Evolutionary conservation across 2,329 filamentous ascomycete species (phyloP).

Genomic region (Ophiostoma novo-ulmi): DNA sequence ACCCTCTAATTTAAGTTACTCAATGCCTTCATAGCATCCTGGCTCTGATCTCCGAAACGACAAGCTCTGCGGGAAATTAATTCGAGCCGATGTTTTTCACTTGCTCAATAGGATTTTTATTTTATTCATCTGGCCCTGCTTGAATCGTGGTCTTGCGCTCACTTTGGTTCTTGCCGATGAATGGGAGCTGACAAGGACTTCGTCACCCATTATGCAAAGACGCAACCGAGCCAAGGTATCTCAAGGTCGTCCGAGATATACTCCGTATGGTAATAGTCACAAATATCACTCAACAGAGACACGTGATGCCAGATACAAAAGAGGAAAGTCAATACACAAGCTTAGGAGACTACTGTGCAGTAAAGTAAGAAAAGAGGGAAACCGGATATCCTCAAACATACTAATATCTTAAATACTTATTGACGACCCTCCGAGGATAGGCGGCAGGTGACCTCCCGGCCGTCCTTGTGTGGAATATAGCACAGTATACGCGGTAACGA

Average conservation of each 20-base stretch:
- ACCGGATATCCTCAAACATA: not conserved
- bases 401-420: not conserved
- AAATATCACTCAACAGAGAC: not conserved
- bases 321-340: not conserved
- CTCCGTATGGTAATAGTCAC: not conserved
- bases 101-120: not conserved
- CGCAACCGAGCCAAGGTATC: not conserved
- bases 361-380: not conserved
- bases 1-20: not conserved
- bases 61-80: not conserved
- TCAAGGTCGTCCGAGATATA: not conserved
- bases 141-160: not conserved
- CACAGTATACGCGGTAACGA: not conserved
- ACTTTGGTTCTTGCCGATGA: not conserved
- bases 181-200: not conserved
- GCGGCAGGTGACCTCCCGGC: not conserved
- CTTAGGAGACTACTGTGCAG: not conserved
- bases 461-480: not conserved
- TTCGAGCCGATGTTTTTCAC: not conserved
- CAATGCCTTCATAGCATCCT: not conserved
- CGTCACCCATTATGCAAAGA: conserved; percentile 1
- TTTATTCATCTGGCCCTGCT: not conserved
- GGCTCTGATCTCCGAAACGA: not conserved
- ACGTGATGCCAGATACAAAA: not conserved
- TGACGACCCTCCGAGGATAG: not conserved